Evolutionary conservation across 2,329 filamentous ascomycete species (phyloP), one percentile per base, ranked within the genome.

Genomic region (Sclerotinia minor): DNA sequence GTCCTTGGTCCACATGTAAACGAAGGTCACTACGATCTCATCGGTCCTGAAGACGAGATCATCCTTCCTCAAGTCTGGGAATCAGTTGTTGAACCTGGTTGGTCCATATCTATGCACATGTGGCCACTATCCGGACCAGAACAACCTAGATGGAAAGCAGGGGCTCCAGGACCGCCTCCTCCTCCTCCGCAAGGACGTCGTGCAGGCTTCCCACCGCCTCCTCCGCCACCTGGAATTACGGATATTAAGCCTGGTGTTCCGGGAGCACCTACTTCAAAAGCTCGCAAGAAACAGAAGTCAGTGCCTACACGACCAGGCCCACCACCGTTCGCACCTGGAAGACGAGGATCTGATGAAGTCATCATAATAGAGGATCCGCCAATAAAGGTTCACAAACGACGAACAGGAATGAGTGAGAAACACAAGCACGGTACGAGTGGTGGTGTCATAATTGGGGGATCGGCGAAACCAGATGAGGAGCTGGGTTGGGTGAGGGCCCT

Each of bases 1-100:
- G 81, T 89, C 17, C 87, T 94, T 65, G 90, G 90, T 0, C 88
- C 87, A 17, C 90, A 92, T 72, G 92, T 95, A 35, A 86, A 88
- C 71, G 85, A 90, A 68, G 91, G 91, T 0, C 90, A 92, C 75
- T 95, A 93, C 78, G 92, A 95, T 77, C 81, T 95, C 53, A 84
- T 92, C 64, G 92, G 90, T 0, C 91, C 92, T 5, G 87, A 92
- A 73, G 89, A 89, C 50, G 90, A 95, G 77, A 94, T 94, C 71
- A 94, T 95, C 73, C 85, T 95, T 47, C 90, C 91, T 7, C 84
- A 87, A 68, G 86, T 94, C 13, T 95, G 92, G 92, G 91, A 94
- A 72, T 90, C 87, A 73, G 89, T 92, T 50, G 82, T 95, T 65
- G 85, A 94, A 77, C 92, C 92, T 2, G 91, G 93, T 76, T 91